phyloP scores from a whole-genome alignment of 2,329 filamentous ascomycete genomes.

The Pseudocercospora cruenta region DNA sequence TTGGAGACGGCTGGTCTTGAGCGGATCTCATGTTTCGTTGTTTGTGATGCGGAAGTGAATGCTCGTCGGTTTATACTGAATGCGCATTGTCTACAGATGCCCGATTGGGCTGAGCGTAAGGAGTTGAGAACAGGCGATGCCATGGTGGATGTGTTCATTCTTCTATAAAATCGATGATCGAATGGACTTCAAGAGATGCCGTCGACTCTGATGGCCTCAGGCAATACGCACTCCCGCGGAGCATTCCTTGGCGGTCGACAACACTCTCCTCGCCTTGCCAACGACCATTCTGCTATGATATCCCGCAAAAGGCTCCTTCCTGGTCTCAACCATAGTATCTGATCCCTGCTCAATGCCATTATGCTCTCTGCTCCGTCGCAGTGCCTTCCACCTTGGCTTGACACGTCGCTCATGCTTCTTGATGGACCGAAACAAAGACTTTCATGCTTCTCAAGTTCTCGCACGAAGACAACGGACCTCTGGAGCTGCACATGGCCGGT shows the following conservation, averaged over 20 bases:
- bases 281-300: too few relatives aligned
- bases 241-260: not conserved
- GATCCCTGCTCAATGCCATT: too few relatives aligned
- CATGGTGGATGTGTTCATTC: conserved; percentile 13
- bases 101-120: conserved; percentile 25
- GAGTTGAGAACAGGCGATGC: conserved; percentile 16
- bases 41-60: conserved; percentile 26
- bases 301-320: too few relatives aligned
- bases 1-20: conserved; percentile 26
- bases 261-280: too few relatives aligned
- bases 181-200: not conserved
- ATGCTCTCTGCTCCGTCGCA: too few relatives aligned
- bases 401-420: too few relatives aligned
- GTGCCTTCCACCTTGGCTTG: too few relatives aligned
- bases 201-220: not conserved
- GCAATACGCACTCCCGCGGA: not conserved
- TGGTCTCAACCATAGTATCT: too few relatives aligned
- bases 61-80: conserved; percentile 22
- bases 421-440: too few relatives aligned
- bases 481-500: too few relatives aligned
- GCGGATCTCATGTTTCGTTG: conserved; percentile 33
- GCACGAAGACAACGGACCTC: too few relatives aligned
- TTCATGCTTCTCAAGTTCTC: too few relatives aligned
- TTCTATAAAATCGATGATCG: not conserved
- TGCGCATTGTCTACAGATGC: conserved; percentile 32